Conservation (phyloP, 495 filamentous ascomycete genomes). For the Hypomontagnella submonticulosa region DNA sequence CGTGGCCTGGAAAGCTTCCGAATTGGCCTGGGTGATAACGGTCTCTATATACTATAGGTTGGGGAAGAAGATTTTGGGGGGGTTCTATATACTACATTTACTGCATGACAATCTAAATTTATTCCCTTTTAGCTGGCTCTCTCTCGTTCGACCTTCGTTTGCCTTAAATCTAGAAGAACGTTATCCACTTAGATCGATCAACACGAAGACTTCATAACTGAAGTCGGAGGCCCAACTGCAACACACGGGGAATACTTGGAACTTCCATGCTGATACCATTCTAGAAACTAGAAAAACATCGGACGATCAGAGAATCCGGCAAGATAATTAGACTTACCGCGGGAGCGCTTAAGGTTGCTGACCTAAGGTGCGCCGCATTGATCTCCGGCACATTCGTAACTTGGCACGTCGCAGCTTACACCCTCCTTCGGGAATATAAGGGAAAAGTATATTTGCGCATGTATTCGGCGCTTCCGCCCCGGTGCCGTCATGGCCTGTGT, state of each 20-base stretch:
- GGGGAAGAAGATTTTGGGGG: slow-evolving; percentile 34
- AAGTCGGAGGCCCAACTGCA: background rate
- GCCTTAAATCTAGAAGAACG: too few species aligned
- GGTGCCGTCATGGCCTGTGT: background rate
- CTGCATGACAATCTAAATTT: slow-evolving; percentile 40
- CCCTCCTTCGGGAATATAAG: slow-evolving; percentile 3
- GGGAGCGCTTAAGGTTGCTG: slow-evolving; percentile 18
- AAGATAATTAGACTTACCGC: slow-evolving; percentile 3
- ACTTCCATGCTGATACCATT: background rate
- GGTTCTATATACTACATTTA: slow-evolving; percentile 39
- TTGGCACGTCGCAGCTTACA: slow-evolving; percentile 33
- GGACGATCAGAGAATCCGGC: slow-evolving; percentile 6
- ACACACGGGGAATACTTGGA: background rate
- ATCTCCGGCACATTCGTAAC: slow-evolving; percentile 33
- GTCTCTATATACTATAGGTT: slow-evolving; percentile 34
- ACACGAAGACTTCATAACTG: background rate
- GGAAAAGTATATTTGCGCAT: background rate
- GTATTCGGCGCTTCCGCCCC: slow-evolving; percentile 2
- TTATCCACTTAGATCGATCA: too few species aligned
- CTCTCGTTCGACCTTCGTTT: background rate
- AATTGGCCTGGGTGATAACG: slow-evolving; percentile 27
- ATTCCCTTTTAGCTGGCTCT: slow-evolving; percentile 27
- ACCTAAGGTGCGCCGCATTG: slow-evolving; percentile 9
- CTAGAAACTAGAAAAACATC: slow-evolving; percentile 28
- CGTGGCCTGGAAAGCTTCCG: slow-evolving; percentile 18